Evolutionary conservation across 1,284 basidiomycete genomes (phyloP), one percentile per base, ranked within the genome.

Genomic region (Vanrija pseudolonga): DNA sequence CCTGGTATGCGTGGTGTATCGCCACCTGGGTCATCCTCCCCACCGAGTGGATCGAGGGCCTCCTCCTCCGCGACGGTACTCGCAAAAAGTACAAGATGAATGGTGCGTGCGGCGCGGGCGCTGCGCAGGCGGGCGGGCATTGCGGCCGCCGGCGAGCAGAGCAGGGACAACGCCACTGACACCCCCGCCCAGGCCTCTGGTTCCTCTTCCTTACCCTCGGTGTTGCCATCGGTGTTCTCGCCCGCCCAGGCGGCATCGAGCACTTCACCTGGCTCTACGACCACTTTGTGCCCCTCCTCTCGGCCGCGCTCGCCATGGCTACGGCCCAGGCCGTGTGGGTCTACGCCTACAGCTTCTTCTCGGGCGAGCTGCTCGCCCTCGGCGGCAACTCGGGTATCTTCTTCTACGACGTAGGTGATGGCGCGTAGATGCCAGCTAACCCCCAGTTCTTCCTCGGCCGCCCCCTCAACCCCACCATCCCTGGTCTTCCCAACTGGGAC

Each of bases 371-470:
- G 23, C 82, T 98, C 17, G 93, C 95, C 0, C 80, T 91, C 17
- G 94, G 92, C 43, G 95, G 95, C 24, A 98, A 98, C 80, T 84
- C 85, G 24, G 90, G 90, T 28, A 90, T 89, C 72, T 75, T 82
- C 51, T 83, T 97, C 59, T 98, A 96, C 74, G 94, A 99, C 74
- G 93, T 94, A 64, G 55, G 89, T 79, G 8, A 9, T 19, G 26
- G 12, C 36, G 19, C 18, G 12, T 24, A n/a, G 17, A 6, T 8
- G 26, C 6, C 19, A 39, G 14, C 47, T 50, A 4, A 47, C 47
- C 17, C 50, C n/a, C 66, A 96, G 91, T 98, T 91, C 81, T 98
- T 86, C 80, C 94, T 98, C 63, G 96, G 96, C 24, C 88, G 96
- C 51, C 90, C 94, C 69, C 80, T 98, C 50, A 98, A 98, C 78